These are phyloP conservation scores for Dipteronia sinensis DNA, from an alignment of 345 rosid species.

Conservation along the genomic window DNA sequence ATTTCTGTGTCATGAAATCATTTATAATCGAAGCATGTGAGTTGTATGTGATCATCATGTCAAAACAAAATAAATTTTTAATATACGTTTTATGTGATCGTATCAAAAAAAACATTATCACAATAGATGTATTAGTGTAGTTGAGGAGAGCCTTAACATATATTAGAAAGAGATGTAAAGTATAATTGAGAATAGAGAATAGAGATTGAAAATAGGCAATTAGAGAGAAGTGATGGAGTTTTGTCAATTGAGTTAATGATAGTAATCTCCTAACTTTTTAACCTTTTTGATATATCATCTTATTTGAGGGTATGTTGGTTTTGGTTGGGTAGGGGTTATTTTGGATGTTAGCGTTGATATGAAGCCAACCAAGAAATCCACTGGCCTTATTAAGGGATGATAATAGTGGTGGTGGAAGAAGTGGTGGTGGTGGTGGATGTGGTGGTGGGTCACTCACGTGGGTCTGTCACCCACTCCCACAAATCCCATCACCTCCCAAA, in stretches of 20 bases:
- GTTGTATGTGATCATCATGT: too few species aligned
- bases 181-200: too few species aligned
- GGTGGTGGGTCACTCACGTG: conserved; percentile 86
- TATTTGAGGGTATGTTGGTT: conserved; percentile 21
- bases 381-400: conserved; percentile 16
- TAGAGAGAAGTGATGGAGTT: conserved; percentile 27
- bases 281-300: conserved; percentile 15
- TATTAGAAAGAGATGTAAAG: too few species aligned
- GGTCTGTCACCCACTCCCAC: conserved; percentile 61
- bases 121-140: too few species aligned
- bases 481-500: conserved; percentile 19
- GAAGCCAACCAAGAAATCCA: conserved; percentile 79
- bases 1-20: too few species aligned
- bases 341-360: conserved; percentile 88
- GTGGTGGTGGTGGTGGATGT: conserved; percentile 30
- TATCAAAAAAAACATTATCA: too few species aligned
- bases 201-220: too few species aligned
- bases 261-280: conserved; percentile 22
- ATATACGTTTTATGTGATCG: too few species aligned
- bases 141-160: too few species aligned
- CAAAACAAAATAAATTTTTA: too few species aligned
- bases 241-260: conserved; percentile 50
- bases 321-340: conserved; percentile 40
- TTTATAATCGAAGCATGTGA: too few species aligned
- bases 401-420: conserved; percentile 39